Evolutionary conservation across 345 rosid species (phyloP).

Genomic region (Populus alba): DNA sequence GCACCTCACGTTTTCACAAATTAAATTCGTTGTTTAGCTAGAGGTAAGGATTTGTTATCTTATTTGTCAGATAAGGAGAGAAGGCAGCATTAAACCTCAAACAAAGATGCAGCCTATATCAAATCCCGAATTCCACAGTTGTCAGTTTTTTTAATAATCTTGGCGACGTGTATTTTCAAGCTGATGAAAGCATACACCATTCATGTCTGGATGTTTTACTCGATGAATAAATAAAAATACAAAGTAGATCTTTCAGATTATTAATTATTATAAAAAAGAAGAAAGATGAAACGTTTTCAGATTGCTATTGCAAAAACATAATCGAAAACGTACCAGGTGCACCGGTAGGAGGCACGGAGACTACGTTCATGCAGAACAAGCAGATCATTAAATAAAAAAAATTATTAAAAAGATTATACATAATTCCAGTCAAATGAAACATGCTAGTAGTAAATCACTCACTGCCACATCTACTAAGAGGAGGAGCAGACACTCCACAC

Average conservation of each 20-base stretch:
- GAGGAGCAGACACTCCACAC: not conserved
- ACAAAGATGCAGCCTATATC: no score
- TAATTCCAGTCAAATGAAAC: not conserved
- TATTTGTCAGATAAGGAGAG: no score
- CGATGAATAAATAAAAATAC: no score
- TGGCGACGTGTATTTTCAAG: no score
- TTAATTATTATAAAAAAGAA: not conserved
- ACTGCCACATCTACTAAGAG: not conserved
- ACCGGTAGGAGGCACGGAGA: not conserved
- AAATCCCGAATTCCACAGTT: not conserved
- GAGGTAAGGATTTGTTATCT: no score
- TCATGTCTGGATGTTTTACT: not conserved
- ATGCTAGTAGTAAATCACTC: not conserved
- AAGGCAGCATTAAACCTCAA: no score
- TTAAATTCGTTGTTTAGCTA: no score
- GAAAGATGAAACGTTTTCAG: not conserved
- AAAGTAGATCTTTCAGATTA: not conserved
- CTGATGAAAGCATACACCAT: not conserved
- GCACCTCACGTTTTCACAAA: not conserved
- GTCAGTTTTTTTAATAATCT: no score
- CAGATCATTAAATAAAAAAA: not conserved
- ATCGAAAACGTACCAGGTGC: not conserved
- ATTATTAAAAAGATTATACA: not conserved
- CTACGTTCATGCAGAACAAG: not conserved
- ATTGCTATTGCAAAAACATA: not conserved